These are phyloP conservation scores for Prorocentrum cordatum DNA, from an alignment of 169 alveolate species.

Conservation along the genomic window DNA sequence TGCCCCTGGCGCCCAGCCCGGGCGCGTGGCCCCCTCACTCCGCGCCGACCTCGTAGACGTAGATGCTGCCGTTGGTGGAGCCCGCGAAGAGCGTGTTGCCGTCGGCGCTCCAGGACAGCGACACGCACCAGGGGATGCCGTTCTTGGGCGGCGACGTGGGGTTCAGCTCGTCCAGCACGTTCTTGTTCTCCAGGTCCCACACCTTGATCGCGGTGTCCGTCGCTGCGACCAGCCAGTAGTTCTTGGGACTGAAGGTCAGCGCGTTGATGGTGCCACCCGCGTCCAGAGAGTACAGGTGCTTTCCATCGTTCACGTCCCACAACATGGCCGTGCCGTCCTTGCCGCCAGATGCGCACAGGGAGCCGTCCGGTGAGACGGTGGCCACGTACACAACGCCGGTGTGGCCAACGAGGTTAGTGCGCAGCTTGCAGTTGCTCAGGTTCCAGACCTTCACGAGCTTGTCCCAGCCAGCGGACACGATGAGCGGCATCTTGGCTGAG, in stretches of 20 bases:
- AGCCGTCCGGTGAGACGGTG: conserved; percentile 93
- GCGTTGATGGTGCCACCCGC: conserved; percentile 90
- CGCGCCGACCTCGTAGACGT: conserved; percentile 82
- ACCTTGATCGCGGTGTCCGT: conserved; percentile 88
- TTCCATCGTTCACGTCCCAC: conserved; percentile 93
- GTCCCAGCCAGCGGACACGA: conserved; percentile 98
- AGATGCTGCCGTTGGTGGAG: conserved; percentile 85
- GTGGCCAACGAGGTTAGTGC: conserved; percentile 91
- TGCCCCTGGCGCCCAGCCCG: no score
- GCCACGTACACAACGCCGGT: conserved; percentile 87
- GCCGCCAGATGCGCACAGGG: conserved; percentile 99
- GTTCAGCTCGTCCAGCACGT: conserved; percentile 84
- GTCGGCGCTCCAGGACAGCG: conserved; percentile 89
- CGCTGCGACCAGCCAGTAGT: conserved; percentile 94
- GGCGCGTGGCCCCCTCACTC: no score
- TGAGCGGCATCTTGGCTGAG: conserved; percentile 87
- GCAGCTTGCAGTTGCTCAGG: conserved; percentile 87
- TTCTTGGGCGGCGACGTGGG: conserved; percentile 84
- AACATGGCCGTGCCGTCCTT: conserved; percentile 92
- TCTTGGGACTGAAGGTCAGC: conserved; percentile 91
- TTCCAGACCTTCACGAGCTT: conserved; percentile 93
- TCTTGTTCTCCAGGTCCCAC: conserved; percentile 92
- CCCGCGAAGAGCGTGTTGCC: conserved; percentile 90
- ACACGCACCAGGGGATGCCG: conserved; percentile 91
- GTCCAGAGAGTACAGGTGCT: conserved; percentile 88